Evolutionary conservation across 2,329 filamentous ascomycete species (phyloP).

Genomic region (Hypoxylon sp.): DNA sequence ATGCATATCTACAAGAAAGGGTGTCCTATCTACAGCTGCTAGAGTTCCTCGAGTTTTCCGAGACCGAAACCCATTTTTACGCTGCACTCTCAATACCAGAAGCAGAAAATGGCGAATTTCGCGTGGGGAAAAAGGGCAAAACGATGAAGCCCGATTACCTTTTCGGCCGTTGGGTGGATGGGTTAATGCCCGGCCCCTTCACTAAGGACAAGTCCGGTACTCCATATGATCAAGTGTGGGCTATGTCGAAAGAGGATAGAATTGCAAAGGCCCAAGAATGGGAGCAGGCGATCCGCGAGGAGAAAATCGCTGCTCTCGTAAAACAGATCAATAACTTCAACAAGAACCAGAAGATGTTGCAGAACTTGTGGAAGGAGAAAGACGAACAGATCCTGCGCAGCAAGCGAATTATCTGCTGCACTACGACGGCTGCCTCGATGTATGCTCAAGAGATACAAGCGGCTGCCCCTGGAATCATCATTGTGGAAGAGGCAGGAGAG

Average conservation of each 20-base stretch:
- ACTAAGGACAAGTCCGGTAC: slow-evolving; percentile 39
- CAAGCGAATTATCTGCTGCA: slow-evolving; percentile 73
- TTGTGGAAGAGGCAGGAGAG: slow-evolving; percentile 79
- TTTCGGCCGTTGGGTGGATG: slow-evolving; percentile 60
- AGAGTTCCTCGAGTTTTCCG: slow-evolving; percentile 58
- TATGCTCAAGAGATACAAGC: slow-evolving; percentile 62
- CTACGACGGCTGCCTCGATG: slow-evolving; percentile 74
- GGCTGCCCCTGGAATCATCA: slow-evolving; percentile 64
- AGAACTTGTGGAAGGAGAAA: slow-evolving; percentile 54
- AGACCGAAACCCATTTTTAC: slow-evolving; percentile 60
- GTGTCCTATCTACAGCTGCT: slow-evolving; percentile 36
- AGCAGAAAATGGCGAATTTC: slow-evolving; percentile 54
- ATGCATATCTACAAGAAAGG: slow-evolving; percentile 17
- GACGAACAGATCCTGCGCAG: slow-evolving; percentile 55
- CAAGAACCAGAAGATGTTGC: slow-evolving; percentile 50
- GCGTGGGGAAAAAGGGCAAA: slow-evolving; percentile 57
- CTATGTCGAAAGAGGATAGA: slow-evolving; percentile 52
- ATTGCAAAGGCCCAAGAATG: slow-evolving; percentile 51
- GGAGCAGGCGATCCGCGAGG: slow-evolving; percentile 56
- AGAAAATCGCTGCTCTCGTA: slow-evolving; percentile 56
- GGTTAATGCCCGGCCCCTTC: slow-evolving; percentile 57
- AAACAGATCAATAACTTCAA: slow-evolving; percentile 54
- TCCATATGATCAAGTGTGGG: slow-evolving; percentile 58
- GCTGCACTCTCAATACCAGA: slow-evolving; percentile 64
- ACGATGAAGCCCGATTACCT: slow-evolving; percentile 58